These are phyloP conservation scores for Arthrobotrys pseudoclavata DNA, from an alignment of 2,329 filamentous ascomycete genomes.

Conservation along the genomic window DNA sequence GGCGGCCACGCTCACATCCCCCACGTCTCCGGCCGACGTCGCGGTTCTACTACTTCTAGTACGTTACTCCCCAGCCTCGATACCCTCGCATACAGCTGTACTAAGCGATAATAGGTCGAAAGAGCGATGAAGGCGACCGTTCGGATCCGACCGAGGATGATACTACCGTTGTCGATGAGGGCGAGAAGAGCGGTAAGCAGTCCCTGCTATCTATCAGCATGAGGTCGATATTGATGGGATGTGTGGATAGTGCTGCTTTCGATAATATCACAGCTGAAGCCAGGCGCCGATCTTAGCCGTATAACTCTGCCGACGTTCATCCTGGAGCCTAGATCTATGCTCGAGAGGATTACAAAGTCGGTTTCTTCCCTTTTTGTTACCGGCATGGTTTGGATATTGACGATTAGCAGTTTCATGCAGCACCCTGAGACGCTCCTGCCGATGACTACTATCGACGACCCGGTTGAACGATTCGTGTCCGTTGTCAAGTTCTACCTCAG, in stretches of 20 bases:
- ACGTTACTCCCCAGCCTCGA: neutral
- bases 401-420: conserved; percentile 87
- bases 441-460: conserved; percentile 89
- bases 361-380: conserved; percentile 86
- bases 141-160: conserved; percentile 61
- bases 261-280: conserved; percentile 96
- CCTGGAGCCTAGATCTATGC: conserved; percentile 95
- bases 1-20: conserved; percentile 59
- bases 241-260: conserved; percentile 82
- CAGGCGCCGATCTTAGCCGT: conserved; percentile 92
- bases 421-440: conserved; percentile 95
- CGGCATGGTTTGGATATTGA: conserved; percentile 82
- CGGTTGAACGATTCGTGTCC: conserved; percentile 87
- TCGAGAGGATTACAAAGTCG: conserved; percentile 98
- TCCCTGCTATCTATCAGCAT: neutral
- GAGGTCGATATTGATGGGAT: neutral
- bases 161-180: conserved; percentile 63
- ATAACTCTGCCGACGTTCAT: conserved; percentile 98
- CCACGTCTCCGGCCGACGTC: conserved; percentile 53
- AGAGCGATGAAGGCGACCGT: conserved; percentile 60
- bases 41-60: conserved; percentile 55
- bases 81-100: neutral
- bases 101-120: conserved; percentile 53
- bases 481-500: conserved; percentile 98
- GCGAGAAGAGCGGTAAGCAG: conserved; percentile 63